phyloP scores from a whole-genome alignment of 192 early-diverging fungal genomes.

The Spinellus fusiger region DNA sequence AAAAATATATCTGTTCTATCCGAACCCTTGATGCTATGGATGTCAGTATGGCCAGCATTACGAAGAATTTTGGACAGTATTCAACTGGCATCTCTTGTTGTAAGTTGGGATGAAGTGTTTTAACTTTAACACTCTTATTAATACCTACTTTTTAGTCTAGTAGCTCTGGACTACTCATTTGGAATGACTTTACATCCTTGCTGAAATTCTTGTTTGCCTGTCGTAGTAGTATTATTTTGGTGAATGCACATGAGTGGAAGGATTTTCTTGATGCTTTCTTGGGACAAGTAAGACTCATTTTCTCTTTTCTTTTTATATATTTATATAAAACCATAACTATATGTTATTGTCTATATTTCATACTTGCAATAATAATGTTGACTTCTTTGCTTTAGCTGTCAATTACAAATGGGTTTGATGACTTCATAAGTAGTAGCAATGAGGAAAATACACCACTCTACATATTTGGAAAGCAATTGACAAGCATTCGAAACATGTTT shows the following conservation, averaged over 20 bases:
- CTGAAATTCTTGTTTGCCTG: conserved; percentile 30
- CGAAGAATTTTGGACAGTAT: conserved; percentile 11
- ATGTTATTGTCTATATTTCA: neutral
- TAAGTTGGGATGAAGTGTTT: neutral
- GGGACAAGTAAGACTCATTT: conserved; percentile 19
- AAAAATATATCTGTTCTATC: neutral
- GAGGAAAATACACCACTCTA: neutral
- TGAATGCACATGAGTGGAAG: conserved; percentile 36
- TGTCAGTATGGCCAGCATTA: conserved; percentile 17
- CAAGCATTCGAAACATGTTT: conserved; percentile 29
- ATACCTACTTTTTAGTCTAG: conserved; percentile 3
- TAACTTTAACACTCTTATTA: neutral
- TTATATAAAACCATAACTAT: neutral
- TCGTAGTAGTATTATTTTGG: conserved; percentile 27
- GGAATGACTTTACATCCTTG: conserved; percentile 34
- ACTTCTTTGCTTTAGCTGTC: neutral
- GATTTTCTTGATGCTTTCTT: conserved; percentile 28
- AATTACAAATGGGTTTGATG: neutral
- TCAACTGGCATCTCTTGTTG: conserved; percentile 1
- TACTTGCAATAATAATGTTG: neutral
- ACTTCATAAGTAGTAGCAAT: neutral
- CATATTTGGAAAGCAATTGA: conserved; percentile 8
- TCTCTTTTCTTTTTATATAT: neutral
- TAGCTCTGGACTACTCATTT: conserved; percentile 19
- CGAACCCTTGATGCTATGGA: conserved; percentile 15